Base-by-base conservation (phyloP, 2,329 filamentous ascomycete genomes). In the Cladophialophora bantiana region DNA sequence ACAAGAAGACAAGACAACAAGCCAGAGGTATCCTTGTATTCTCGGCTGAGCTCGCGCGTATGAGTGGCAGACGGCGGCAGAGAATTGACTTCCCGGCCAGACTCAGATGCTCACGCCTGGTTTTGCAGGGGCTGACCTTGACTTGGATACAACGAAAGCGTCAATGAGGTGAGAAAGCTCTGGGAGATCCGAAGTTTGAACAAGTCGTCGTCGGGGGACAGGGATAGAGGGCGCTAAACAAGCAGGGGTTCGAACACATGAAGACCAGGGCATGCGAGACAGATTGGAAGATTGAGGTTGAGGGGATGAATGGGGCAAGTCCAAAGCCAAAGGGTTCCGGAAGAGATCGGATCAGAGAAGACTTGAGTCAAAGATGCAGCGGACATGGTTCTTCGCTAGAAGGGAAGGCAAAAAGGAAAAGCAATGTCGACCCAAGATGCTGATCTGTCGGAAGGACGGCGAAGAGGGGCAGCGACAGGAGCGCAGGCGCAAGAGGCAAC, bases 11-110 rank as follows among this genome's bases (percentile, higher is more conserved):
- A 26, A 26, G 26, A 26, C 26, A 26, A 26, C 18, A 18, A 50
- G 45, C 20, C 45, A 50, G 45, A 50, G 45, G 45, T 50, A 50
- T 50, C 45, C 45, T 50, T 50, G 45, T 50, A 50, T 50, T 50
- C 18, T 50, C 26, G 18, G 45, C 10, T 26, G 45, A 50, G 45
- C 26, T 50, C 18, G 45, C 45, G 26, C 45, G 45, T 50, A 18
- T 50, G 45, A 50, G 45, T 50, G 45, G 18, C 45, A 50, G 45
- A 50, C 45, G 45, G 18, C 45, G 18, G 45, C 45, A 26, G 26
- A 20, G 45, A 50, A 50, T 50, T 50, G 18, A 50, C 45, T 50
- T 50, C 45, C 45, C 45, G 52, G n/a, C 32, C n/a, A 55, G 52
- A 55, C 52, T 36, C 52, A 55, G 52, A 35, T 55, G 52, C 52